phyloP scores from a whole-genome alignment of 495 filamentous ascomycete genomes.

The Trichodelitschia bisporula region DNA sequence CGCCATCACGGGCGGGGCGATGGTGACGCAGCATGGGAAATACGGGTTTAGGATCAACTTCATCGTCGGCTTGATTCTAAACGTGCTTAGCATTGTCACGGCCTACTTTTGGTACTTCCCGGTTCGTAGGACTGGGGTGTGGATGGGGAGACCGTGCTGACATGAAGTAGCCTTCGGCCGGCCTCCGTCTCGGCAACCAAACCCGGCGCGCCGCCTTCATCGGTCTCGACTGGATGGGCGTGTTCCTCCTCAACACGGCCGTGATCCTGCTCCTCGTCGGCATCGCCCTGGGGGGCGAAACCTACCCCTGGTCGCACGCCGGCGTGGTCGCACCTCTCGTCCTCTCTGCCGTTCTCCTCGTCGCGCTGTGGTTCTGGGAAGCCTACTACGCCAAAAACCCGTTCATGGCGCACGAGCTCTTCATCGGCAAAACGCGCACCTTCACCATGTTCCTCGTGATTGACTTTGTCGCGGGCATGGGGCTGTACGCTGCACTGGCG shows the following conservation, averaged over 20 bases:
- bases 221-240: conserved; percentile 3
- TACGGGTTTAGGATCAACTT: not conserved
- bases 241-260: conserved; percentile 3
- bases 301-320: not conserved
- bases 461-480: not conserved
- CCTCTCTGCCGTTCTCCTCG: not conserved
- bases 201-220: no score
- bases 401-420: not conserved
- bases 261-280: not conserved
- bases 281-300: not conserved
- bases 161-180: no score
- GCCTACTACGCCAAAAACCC: not conserved
- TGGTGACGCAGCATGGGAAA: no score
- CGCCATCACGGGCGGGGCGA: not conserved
- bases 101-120: not conserved
- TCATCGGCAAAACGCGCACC: not conserved
- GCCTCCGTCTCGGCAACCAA: no score
- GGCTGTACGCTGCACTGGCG: not conserved
- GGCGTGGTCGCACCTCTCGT: not conserved
- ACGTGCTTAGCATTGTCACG: not conserved
- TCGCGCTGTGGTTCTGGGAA: not conserved
- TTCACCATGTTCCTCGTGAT: not conserved
- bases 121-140: not conserved
- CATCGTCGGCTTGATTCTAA: not conserved
- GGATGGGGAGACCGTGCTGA: no score